phyloP scores from a whole-genome alignment of 805 yeast species.

The Metschnikowia chrysomelidarum region DNA sequence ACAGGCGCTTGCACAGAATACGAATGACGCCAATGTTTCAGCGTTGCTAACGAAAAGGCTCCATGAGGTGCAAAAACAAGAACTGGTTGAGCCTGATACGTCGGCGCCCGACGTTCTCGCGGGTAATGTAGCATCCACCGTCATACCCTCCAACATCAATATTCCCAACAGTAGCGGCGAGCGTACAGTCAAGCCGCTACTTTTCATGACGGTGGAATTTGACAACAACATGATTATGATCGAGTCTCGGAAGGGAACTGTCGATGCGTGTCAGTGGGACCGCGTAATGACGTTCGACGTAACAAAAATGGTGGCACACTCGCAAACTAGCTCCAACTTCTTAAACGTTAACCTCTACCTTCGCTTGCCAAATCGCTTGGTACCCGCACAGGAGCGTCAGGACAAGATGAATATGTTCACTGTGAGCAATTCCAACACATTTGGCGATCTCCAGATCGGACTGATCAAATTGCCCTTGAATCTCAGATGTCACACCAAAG shows the following conservation, averaged over 20 bases:
- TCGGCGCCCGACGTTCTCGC: constrained; percentile 26
- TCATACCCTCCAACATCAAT: constrained; percentile 50
- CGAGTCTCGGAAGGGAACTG: constrained; percentile 82
- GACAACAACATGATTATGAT: constrained; percentile 91
- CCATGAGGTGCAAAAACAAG: constrained; percentile 11
- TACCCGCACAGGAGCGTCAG: constrained; percentile 40
- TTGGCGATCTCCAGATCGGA: constrained; percentile 75
- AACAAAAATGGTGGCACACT: constrained; percentile 35
- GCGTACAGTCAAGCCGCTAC: constrained; percentile 59
- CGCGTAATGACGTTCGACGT: constrained; percentile 91
- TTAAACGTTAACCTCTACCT: constrained; percentile 77
- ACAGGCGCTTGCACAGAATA: constrained; percentile 61
- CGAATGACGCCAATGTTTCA: constrained; percentile 28
- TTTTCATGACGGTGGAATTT: constrained; percentile 86
- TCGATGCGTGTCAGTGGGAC: constrained; percentile 78
- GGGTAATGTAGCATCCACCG: constrained; percentile 32
- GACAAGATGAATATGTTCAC: constrained; percentile 31
- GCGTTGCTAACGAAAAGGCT: constrained; percentile 14
- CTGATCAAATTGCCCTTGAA: constrained; percentile 62
- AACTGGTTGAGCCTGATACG: constrained; percentile 8
- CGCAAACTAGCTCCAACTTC: constrained; percentile 43
- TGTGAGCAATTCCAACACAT: constrained; percentile 34
- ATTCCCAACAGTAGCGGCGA: constrained; percentile 47
- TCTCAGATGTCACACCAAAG: constrained; percentile 48
- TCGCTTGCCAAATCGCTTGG: constrained; percentile 65